Percentiles rank a stretch among this genome's conserved stretches.
Evolutionary conservation across 2,329 filamentous ascomycete genomes (phyloP).

Genomic region (Orbilia oligospora): DNA sequence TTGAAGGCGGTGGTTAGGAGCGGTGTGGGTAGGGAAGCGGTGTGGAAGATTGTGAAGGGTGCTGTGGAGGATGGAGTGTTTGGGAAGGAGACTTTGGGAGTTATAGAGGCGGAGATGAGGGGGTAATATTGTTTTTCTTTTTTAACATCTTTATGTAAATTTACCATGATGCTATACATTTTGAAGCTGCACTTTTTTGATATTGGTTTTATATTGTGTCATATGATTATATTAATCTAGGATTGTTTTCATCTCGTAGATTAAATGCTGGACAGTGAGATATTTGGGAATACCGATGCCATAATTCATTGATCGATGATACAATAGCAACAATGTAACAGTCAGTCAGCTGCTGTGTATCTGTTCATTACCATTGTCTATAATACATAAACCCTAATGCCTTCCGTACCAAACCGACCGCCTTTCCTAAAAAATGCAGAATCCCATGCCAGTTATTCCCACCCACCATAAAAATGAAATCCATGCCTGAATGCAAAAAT

Average conservation of each 20-base stretch:
- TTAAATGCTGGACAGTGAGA: background rate
- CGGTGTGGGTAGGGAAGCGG: slow-evolving; percentile 13
- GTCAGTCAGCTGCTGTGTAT: background rate
- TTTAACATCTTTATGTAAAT: too few relatives aligned
- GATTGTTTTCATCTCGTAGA: background rate
- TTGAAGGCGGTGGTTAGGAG: slow-evolving; percentile 31
- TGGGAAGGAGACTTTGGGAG: slow-evolving; percentile 62
- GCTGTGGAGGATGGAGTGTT: slow-evolving; percentile 63
- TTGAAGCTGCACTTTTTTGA: too few relatives aligned
- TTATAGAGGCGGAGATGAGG: slow-evolving; percentile 1
- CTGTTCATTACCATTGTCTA: background rate
- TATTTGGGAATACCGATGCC: background rate
- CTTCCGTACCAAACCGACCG: background rate
- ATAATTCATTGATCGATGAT: background rate
- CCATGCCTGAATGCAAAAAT: too few relatives aligned
- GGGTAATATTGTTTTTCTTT: too few relatives aligned
- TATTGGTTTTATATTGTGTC: background rate
- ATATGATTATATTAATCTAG: too few relatives aligned
- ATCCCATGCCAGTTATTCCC: background rate
- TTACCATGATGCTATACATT: too few relatives aligned
- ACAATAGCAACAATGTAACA: too few relatives aligned
- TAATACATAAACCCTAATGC: slow-evolving; percentile 14
- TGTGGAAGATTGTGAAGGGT: slow-evolving; percentile 58
- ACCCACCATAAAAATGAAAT: too few relatives aligned
- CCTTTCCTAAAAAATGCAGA: background rate